phyloP scores from a whole-genome alignment of 2,329 filamentous ascomycete species.

The Exophiala bonariae region DNA sequence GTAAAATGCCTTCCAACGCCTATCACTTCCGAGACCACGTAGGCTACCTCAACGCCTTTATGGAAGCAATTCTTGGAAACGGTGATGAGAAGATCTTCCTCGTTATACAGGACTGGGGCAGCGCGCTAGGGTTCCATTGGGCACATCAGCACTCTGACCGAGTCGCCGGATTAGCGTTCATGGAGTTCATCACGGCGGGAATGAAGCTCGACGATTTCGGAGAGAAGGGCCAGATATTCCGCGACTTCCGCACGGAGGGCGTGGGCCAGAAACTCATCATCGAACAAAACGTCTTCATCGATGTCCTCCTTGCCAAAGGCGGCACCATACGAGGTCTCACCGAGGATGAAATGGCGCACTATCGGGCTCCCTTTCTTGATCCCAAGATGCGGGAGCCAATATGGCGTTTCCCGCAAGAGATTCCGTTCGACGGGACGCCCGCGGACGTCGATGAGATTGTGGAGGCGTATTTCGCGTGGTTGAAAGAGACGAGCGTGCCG shows the following conservation, averaged over 20 bases:
- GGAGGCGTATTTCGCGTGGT: background rate
- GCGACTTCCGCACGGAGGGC: background rate
- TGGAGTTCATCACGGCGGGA: background rate
- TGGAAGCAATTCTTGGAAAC: too few species aligned
- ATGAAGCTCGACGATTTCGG: background rate
- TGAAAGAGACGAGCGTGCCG: background rate
- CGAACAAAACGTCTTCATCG: background rate
- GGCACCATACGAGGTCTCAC: background rate
- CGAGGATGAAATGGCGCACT: too few species aligned
- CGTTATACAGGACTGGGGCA: slow-evolving; percentile 4
- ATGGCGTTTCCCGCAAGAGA: slow-evolving; percentile 3
- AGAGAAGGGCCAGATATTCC: background rate
- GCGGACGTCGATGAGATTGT: slow-evolving; percentile 1
- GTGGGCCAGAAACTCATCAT: background rate
- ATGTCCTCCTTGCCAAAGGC: background rate
- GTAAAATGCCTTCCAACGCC: background rate
- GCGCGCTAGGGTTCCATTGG: slow-evolving; percentile 2
- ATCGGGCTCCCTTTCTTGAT: background rate
- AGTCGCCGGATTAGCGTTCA: slow-evolving; percentile 2
- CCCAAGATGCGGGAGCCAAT: background rate
- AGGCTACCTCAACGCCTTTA: too few species aligned
- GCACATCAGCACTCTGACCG: background rate
- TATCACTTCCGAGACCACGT: too few species aligned
- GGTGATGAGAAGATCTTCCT: background rate
- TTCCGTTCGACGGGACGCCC: background rate